Evolutionary conservation across 768 basidiomycete species (phyloP), one percentile per base, ranked within the genome.

Genomic region (Rhodotorula graminis): DNA sequence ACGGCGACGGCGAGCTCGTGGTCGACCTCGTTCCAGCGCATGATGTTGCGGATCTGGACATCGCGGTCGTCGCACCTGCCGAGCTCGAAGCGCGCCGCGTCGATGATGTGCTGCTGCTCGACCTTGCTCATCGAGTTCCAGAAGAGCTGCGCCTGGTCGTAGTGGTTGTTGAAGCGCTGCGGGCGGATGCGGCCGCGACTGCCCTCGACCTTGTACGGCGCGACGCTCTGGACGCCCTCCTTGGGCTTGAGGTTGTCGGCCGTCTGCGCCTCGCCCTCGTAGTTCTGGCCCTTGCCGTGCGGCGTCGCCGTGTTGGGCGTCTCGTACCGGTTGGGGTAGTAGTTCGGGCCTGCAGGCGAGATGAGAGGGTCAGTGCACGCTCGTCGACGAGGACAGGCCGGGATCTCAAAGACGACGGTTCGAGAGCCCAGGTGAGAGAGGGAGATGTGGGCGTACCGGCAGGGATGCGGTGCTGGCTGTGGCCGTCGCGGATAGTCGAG

Each of bases 41-140:
- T 83, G 66, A 89, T 86, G 80, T 90, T 89, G 4, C 83, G 83
- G 79, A 86, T 82, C 80, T 89, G 89, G 1, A 94, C 89, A 5
- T 83, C 81, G 1, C 85, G 85, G 76, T 93, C 90, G 64, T 91
- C 88, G 81, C 89, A 90, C 49, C 65, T 91, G 69, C 87, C 87
- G 47, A 95, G 84, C 81, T 93, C 92, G 80, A 95, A 94, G 21
- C 87, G 86, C 69, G 90, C 84, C 10, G 90, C 92, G 9, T 82
- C 78, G 61, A 87, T 81, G 44, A 93, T 82, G 80, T 93, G 91
- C n/a, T 82, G 72, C 81, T 88, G 87, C 83, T 94, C 93, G 67
- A 86, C 79, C 0, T 83, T 77, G 3, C 85, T 77, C 60, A 94
- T 84, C 12, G 91, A 93, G 82, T 95, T 93, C 82, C 86, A 74